phyloP scores from a whole-genome alignment of 306 rosid species.

The Vigna hirtella region DNA sequence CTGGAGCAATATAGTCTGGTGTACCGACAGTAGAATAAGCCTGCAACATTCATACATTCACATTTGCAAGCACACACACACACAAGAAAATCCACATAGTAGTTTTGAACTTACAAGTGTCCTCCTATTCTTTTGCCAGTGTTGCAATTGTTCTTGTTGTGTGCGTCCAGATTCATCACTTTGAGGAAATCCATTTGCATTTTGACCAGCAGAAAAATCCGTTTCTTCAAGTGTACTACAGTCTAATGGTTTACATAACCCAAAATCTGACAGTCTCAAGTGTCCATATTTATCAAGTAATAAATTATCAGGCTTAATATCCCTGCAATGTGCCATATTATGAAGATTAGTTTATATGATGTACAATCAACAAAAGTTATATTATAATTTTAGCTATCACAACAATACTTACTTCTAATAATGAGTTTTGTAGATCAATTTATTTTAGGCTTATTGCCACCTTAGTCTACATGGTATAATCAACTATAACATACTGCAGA shows the following conservation, averaged over 20 bases:
- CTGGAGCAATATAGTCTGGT: conserved; percentile 99
- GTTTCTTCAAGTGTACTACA: conserved; percentile 77
- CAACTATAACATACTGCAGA: background rate
- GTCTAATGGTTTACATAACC: conserved; percentile 96
- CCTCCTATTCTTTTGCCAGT: conserved; percentile 96
- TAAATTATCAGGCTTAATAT: conserved; percentile 94
- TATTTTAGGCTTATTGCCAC: background rate
- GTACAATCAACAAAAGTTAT: background rate
- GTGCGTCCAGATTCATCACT: conserved; percentile 71
- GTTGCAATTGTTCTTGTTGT: conserved; percentile 92
- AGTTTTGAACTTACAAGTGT: conserved; percentile 71
- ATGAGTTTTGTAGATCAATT: background rate
- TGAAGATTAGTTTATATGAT: conserved; percentile 24
- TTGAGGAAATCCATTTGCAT: conserved; percentile 57
- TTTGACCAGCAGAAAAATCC: conserved; percentile 62
- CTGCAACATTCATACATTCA: conserved; percentile 55
- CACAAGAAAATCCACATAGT: background rate
- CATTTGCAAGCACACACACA: background rate
- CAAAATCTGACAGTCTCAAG: conserved; percentile 91
- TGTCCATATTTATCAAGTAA: conserved; percentile 94
- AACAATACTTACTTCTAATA: background rate
- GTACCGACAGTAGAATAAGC: conserved; percentile 99
- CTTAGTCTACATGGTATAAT: background rate
- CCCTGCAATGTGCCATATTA: conserved; percentile 65
- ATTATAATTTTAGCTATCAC: background rate